Evolutionary conservation across 2,329 filamentous ascomycete species (phyloP).

Genomic region (Aspergillus sp.): DNA sequence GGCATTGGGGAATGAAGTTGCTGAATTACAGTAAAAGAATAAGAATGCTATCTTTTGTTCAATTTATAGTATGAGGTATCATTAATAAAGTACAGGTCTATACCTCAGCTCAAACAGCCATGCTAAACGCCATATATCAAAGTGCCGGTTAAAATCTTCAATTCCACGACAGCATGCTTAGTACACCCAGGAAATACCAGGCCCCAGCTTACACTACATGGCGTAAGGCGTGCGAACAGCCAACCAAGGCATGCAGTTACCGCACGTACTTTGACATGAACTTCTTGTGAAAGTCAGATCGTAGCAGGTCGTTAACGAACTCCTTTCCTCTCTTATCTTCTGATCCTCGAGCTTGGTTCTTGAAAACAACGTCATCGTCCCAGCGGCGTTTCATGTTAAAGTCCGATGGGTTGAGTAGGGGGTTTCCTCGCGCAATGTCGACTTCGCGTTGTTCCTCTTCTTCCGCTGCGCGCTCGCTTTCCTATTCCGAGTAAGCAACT

Average conservation of each 20-base stretch:
- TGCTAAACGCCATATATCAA: neutral
- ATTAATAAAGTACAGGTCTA: neutral
- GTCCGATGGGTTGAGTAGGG: constrained; percentile 81
- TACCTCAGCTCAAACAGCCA: neutral
- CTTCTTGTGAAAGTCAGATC: constrained; percentile 95
- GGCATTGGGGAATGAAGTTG: too few species aligned
- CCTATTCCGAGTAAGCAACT: constrained; percentile 47
- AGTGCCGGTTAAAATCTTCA: neutral
- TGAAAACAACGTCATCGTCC: constrained; percentile 99
- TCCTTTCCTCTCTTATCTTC: constrained; percentile 91
- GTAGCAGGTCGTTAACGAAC: constrained; percentile 92
- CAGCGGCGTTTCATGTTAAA: constrained; percentile 85
- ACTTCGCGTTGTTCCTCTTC: constrained; percentile 82
- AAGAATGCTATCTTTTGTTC: neutral
- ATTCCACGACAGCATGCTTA: neutral
- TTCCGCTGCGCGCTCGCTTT: constrained; percentile 73
- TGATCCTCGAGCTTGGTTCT: constrained; percentile 94
- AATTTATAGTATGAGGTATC: neutral
- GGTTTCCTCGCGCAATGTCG: constrained; percentile 90
- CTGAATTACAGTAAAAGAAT: too few species aligned
- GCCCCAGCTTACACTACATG: neutral
- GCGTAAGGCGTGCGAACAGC: neutral
- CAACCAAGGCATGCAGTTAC: constrained; percentile 19
- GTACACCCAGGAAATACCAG: neutral
- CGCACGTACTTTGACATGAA: constrained; percentile 73